Base-by-base conservation (phyloP, 345 rosid genomes). In the Dipteronia sinensis region DNA sequence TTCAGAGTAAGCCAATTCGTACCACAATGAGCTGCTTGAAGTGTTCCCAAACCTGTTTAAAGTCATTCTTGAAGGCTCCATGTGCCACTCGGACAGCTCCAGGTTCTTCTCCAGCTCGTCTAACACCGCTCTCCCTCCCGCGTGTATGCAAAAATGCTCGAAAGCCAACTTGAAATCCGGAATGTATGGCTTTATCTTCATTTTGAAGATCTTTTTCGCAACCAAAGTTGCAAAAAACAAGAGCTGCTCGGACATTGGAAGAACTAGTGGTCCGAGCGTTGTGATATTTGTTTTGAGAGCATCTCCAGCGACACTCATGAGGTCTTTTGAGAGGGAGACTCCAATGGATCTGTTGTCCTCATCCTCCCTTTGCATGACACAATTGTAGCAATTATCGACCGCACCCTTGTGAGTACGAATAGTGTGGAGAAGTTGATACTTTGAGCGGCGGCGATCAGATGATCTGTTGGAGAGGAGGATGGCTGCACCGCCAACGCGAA, bases 31-130 rank as follows among this genome's bases (percentile, higher is more conserved):
- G 10, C 46, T 42, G 11, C 46, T 42, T 42, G 46, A 42, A 42
- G 91, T 88, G 75, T 91, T 91, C 19, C 95, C 92, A 67, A 88
- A 89, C 76, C 93, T 75, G 42, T 89, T 77, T 0, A 91, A 79
- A 12, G 92, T 91, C 93, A 91, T 90, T 72, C 91, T 82, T 0
- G 91, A 90, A 4, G 96, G 92, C 34, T 90, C 92, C 79, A 86
- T 86, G 53, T 86, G 86, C 87, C 90, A 84, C 3, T 87, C 77
- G 23, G 85, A 55, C 0, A 91, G 85, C 70, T 83, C 75, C 34
- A 90, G 85, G 66, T 84, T 88, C 78, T 88, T 89, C 83, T 91
- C 86, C 2, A 89, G 17, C 83, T 89, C 88, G 64, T 89, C 89
- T 10, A 91, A 71, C 25, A 89, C 89, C 1, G 89, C 92, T 78